Evolutionary conservation across 371 early-diverging fungal species (phyloP).

Genomic region (Umbelopsis sp.): DNA sequence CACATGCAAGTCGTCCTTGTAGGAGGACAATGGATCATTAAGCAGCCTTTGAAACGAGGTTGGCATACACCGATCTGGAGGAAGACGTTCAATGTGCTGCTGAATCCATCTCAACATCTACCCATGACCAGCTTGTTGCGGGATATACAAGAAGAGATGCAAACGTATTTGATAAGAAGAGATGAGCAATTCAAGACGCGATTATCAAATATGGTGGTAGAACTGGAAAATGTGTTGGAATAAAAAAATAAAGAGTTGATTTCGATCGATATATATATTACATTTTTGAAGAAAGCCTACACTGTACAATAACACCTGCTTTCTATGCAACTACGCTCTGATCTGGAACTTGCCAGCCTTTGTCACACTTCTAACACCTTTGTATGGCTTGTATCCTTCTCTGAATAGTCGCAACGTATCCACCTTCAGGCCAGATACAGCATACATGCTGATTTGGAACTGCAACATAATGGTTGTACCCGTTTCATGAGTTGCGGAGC

Average conservation of each 20-base stretch:
- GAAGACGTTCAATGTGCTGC: conserved; percentile 34
- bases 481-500: conserved; percentile 56
- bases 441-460: conserved; percentile 75
- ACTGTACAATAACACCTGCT: conserved; percentile 7
- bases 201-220: not conserved
- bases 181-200: not conserved
- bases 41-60: conserved; percentile 42
- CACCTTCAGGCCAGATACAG: conserved; percentile 77
- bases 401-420: conserved; percentile 75
- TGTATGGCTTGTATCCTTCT: conserved; percentile 84
- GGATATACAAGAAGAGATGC: not conserved
- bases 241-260: not conserved
- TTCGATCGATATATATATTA: not conserved
- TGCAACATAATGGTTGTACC: conserved; percentile 67
- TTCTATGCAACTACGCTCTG: conserved; percentile 49
- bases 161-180: not conserved
- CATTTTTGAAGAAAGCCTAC: not conserved
- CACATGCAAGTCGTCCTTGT: conserved; percentile 22
- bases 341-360: conserved; percentile 79
- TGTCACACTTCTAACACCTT: conserved; percentile 78
- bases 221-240: not conserved
- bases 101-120: conserved; percentile 32
- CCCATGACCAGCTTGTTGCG: conserved; percentile 7
- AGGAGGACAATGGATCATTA: conserved; percentile 23
- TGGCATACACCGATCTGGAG: conserved; percentile 46